These are phyloP conservation scores for Colletotrichum cordylinicola DNA, from an alignment of 2,329 filamentous ascomycete genomes.

Conservation along the genomic window DNA sequence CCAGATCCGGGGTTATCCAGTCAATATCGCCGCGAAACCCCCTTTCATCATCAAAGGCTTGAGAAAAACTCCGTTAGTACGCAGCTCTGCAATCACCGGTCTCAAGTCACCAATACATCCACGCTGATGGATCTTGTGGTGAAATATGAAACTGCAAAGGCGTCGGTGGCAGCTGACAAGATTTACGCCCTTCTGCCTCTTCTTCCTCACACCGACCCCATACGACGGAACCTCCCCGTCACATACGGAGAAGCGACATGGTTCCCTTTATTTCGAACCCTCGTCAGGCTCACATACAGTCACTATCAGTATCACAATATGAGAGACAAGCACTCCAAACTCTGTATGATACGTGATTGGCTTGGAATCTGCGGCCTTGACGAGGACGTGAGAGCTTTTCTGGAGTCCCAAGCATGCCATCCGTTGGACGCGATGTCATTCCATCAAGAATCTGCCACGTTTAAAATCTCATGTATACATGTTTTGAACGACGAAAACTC, in stretches of 20 bases:
- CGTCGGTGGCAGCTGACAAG: background rate
- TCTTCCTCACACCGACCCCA: background rate
- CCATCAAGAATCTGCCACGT: too few relatives aligned
- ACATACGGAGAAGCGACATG: background rate
- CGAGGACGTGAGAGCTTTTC: background rate
- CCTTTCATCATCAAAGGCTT: too few relatives aligned
- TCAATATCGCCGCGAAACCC: too few relatives aligned
- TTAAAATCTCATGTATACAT: too few relatives aligned
- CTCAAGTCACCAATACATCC: accelerated
- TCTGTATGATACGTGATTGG: background rate
- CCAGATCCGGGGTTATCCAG: too few relatives aligned
- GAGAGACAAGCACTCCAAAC: accelerated
- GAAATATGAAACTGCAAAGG: background rate
- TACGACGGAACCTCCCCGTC: background rate
- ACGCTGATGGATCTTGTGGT: accelerated
- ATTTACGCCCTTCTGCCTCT: background rate
- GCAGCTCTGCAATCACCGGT: background rate
- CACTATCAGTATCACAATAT: accelerated
- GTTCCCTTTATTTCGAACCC: background rate
- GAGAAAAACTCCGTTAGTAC: background rate
- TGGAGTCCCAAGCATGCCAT: accelerated
- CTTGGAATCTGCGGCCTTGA: background rate
- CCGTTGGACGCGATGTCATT: too few relatives aligned
- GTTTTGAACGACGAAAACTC: too few relatives aligned
- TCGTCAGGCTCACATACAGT: accelerated